These are phyloP conservation scores for Centaurea solstitialis DNA, from an alignment of 129 eudicot genomes.

Conservation along the genomic window DNA sequence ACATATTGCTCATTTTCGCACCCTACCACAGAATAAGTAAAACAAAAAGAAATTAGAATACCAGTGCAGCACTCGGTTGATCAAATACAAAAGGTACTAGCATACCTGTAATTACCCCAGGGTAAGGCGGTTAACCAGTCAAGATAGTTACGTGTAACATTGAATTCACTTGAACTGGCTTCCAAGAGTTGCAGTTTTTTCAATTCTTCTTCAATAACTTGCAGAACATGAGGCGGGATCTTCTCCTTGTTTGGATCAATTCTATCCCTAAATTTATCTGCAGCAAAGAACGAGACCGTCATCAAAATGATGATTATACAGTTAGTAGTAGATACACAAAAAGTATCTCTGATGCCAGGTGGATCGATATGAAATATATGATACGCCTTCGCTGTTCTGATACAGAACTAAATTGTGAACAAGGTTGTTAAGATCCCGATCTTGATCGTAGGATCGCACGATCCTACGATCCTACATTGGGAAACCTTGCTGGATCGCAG, in stretches of 20 bases:
- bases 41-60: neutral
- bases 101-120: slow-evolving; percentile 95
- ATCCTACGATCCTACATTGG: no score
- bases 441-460: no score
- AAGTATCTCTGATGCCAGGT: neutral
- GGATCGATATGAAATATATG: no score
- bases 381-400: neutral
- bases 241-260: slow-evolving; percentile 94
- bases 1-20: neutral
- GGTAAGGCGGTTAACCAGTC: slow-evolving; percentile 99
- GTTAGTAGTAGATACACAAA: neutral
- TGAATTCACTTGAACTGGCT: slow-evolving; percentile 98
- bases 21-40: slow-evolving; percentile 1
- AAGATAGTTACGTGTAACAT: slow-evolving; percentile 95
- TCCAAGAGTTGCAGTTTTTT: slow-evolving; percentile 87
- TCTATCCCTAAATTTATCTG: slow-evolving; percentile 94
- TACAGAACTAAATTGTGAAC: neutral
- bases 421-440: no score
- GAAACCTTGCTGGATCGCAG: no score
- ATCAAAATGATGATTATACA: neutral
- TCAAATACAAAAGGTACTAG: neutral
- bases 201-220: slow-evolving; percentile 96
- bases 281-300: slow-evolving; percentile 14
- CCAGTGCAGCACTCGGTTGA: neutral
- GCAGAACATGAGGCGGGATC: slow-evolving; percentile 89